phyloP scores from a whole-genome alignment of 2,329 filamentous ascomycete genomes.

The Exophiala lecanii-corni region DNA sequence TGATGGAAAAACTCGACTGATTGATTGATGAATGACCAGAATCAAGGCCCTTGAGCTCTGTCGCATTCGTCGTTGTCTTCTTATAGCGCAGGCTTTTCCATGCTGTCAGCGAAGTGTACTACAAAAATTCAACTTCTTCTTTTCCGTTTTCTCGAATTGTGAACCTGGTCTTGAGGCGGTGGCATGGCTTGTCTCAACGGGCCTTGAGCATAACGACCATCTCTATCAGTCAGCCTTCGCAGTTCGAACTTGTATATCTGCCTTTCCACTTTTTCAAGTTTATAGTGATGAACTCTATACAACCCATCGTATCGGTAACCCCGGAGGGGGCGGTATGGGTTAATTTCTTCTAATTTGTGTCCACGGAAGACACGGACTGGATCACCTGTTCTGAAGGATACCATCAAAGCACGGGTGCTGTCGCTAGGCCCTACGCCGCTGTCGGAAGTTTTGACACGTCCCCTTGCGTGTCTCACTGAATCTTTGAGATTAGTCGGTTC shows the following conservation, averaged over 20 bases:
- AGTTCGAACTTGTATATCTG: constrained; percentile 48
- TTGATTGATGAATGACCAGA: no score
- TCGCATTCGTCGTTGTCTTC: no score
- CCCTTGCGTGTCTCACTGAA: constrained; percentile 1
- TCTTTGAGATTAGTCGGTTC: constrained; percentile 20
- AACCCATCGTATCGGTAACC: constrained; percentile 57
- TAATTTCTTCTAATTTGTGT: constrained; percentile 29
- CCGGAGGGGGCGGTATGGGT: constrained; percentile 40
- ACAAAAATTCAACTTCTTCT: no score
- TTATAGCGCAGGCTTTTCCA: no score
- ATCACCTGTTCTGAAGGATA: constrained; percentile 33
- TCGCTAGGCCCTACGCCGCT: constrained; percentile 27
- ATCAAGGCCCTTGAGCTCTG: no score
- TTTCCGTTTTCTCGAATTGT: no score
- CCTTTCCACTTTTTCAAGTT: constrained; percentile 37
- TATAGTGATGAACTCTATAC: constrained; percentile 43
- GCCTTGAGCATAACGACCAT: constrained; percentile 20
- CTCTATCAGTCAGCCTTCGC: constrained; percentile 39
- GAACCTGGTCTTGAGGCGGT: no score
- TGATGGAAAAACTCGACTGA: no score
- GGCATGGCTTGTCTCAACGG: constrained; percentile 12
- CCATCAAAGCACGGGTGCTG: constrained; percentile 42
- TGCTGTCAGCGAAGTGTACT: no score
- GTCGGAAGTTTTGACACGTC: constrained; percentile 15
- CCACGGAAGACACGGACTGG: constrained; percentile 51